These are phyloP conservation scores for Hypoxylon cercidicola DNA, from an alignment of 495 filamentous ascomycete genomes.

Conservation along the genomic window DNA sequence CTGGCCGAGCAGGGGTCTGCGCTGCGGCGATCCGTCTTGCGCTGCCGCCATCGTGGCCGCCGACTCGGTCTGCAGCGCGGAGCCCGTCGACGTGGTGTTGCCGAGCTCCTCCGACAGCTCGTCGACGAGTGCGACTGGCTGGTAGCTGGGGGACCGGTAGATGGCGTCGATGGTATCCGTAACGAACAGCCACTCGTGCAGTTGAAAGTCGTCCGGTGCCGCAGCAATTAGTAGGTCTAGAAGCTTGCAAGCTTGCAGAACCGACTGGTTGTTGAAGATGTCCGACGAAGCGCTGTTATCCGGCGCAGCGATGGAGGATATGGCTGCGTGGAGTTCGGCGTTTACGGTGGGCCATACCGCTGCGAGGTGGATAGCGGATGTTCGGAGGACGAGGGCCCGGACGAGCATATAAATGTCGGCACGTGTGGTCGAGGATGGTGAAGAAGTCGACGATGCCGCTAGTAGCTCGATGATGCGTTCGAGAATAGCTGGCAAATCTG, in stretches of 20 bases:
- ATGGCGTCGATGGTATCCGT: constrained; percentile 97
- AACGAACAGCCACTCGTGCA: constrained; percentile 95
- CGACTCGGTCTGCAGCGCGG: constrained; percentile 42
- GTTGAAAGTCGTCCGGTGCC: constrained; percentile 93
- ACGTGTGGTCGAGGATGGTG: constrained; percentile 88
- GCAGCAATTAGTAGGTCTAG: constrained; percentile 85
- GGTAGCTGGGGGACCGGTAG: constrained; percentile 78
- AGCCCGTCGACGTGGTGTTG: constrained; percentile 42
- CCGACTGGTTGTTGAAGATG: constrained; percentile 75
- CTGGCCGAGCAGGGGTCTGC: constrained; percentile 58
- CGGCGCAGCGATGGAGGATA: constrained; percentile 78
- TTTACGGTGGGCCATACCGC: constrained; percentile 92
- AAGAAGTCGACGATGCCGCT: constrained; percentile 85
- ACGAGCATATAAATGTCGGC: constrained; percentile 91
- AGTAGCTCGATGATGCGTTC: constrained; percentile 90
- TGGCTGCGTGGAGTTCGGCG: constrained; percentile 81
- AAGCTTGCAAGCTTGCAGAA: constrained; percentile 92
- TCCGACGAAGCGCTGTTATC: constrained; percentile 70
- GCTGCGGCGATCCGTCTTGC: constrained; percentile 25
- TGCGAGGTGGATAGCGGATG: constrained; percentile 78
- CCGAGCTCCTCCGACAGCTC: constrained; percentile 85
- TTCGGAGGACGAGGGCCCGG: constrained; percentile 80
- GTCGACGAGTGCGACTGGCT: constrained; percentile 82
- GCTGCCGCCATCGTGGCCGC: constrained; percentile 43
- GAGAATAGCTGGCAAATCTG: constrained; percentile 74